phyloP scores from a whole-genome alignment of 164 flowering plant species.

The Kalanchoe fedtschenkoi region DNA sequence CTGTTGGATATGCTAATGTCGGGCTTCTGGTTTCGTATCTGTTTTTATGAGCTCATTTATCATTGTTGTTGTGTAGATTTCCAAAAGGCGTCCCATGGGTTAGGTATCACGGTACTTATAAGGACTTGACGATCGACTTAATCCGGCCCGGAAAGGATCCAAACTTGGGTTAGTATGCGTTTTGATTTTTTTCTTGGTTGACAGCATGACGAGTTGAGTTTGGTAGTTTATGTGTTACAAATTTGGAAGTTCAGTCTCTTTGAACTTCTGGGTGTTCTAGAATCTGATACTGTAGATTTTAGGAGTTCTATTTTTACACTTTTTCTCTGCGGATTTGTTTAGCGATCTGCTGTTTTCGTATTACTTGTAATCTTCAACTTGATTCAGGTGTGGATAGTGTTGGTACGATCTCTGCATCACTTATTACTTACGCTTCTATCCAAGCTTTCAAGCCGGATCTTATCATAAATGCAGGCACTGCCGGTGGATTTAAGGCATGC shows the following conservation, averaged over 20 bases:
- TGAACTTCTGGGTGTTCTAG: no score
- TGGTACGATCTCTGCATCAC: slow-evolving; percentile 84
- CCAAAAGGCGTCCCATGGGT: slow-evolving; percentile 97
- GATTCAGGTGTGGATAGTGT: slow-evolving; percentile 82
- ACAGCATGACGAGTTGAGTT: no score
- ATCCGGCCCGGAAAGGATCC: slow-evolving; percentile 87
- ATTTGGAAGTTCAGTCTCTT: background rate
- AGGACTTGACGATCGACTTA: slow-evolving; percentile 55
- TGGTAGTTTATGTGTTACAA: no score
- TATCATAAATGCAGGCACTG: slow-evolving; percentile 95
- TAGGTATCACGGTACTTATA: slow-evolving; percentile 69
- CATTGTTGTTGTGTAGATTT: slow-evolving; percentile 38
- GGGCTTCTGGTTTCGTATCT: background rate
- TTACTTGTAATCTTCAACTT: background rate
- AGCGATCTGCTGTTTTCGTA: background rate
- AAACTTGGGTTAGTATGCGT: slow-evolving; percentile 41
- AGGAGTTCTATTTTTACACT: no score
- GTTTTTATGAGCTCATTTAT: background rate
- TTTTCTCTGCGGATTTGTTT: background rate
- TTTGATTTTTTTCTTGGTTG: background rate
- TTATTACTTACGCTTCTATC: slow-evolving; percentile 84
- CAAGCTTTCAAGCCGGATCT: slow-evolving; percentile 84
- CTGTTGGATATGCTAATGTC: background rate
- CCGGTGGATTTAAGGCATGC: slow-evolving; percentile 89
- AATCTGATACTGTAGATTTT: no score